A percentile compares a stretch with the other conserved stretches of the same genome.
Conservation (phyloP, 331 rosid genomes). For the Acacia concinna region DNA sequence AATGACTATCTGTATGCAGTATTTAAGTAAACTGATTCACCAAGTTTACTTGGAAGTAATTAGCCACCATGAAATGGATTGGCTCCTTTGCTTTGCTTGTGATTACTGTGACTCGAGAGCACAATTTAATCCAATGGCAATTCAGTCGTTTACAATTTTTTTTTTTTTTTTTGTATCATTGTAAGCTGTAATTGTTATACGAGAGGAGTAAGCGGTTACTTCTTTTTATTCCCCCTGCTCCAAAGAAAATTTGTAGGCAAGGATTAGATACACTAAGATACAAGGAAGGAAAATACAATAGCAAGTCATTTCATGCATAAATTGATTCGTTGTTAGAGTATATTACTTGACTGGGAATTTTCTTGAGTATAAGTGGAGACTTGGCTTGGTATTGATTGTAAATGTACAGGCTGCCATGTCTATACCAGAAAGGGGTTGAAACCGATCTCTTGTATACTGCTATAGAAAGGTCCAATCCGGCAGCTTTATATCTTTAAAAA, state of each 20-base stretch:
- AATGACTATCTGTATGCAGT: neutral
- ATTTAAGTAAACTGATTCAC: neutral
- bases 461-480: slow-evolving; percentile 38
- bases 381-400: slow-evolving; percentile 20
- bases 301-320: neutral
- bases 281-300: slow-evolving; percentile 2
- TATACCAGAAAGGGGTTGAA: slow-evolving; percentile 21
- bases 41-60: neutral
- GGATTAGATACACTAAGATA: neutral
- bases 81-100: neutral
- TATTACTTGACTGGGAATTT: neutral
- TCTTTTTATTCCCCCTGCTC: neutral
- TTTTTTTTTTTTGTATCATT: neutral
- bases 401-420: slow-evolving; percentile 2
- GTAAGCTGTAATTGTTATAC: slow-evolving; percentile 13
- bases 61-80: neutral
- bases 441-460: slow-evolving; percentile 16
- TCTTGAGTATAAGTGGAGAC: slow-evolving; percentile 7
- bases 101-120: neutral
- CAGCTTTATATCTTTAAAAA: neutral
- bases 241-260: slow-evolving; percentile 5
- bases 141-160: neutral
- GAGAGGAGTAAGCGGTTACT: neutral
- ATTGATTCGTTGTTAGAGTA: neutral
- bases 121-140: neutral